Conservation (phyloP, 768 basidiomycete species). For the Calocera viscosa region DNA sequence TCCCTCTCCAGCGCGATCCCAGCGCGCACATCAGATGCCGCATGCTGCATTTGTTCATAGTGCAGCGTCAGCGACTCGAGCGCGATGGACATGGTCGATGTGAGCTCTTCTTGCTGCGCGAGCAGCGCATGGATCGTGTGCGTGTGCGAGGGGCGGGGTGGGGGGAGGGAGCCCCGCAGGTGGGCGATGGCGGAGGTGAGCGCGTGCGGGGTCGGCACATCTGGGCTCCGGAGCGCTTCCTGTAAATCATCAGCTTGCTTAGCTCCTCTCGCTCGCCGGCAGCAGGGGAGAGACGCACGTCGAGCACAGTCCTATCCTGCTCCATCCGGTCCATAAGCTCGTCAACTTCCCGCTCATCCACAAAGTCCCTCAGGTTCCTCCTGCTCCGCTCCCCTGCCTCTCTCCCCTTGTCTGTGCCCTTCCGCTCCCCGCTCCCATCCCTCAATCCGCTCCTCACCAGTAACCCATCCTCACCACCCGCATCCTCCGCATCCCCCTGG, state of each 20-base stretch:
- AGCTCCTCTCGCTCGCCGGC: too few relatives aligned
- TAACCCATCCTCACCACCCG: conserved; percentile 18
- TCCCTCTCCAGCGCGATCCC: neutral
- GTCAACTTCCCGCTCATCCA: conserved; percentile 71
- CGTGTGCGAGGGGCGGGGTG: conserved; percentile 15
- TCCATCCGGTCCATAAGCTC: conserved; percentile 64
- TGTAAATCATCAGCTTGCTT: neutral
- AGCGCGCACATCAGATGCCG: conserved; percentile 19
- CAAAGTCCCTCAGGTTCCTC: conserved; percentile 78
- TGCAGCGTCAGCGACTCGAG: conserved; percentile 61
- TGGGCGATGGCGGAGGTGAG: neutral
- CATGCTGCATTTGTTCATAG: conserved; percentile 63
- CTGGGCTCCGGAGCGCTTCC: conserved; percentile 1
- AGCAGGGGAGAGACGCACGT: conserved; percentile 38
- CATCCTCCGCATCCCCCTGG: conserved; percentile 21
- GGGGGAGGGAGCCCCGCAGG: neutral
- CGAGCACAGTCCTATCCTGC: conserved; percentile 49
- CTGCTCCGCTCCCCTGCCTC: conserved; percentile 25
- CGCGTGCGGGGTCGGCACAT: neutral
- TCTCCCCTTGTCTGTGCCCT: neutral
- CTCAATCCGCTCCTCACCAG: conserved; percentile 13
- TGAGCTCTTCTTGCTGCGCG: conserved; percentile 44
- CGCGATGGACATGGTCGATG: conserved; percentile 56
- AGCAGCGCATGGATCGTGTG: conserved; percentile 38
- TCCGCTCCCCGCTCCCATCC: neutral